Evolutionary conservation across 2,329 filamentous ascomycete genomes (phyloP), one percentile per base, ranked within the genome.

Genomic region (Colletotrichum orchidophilum): DNA sequence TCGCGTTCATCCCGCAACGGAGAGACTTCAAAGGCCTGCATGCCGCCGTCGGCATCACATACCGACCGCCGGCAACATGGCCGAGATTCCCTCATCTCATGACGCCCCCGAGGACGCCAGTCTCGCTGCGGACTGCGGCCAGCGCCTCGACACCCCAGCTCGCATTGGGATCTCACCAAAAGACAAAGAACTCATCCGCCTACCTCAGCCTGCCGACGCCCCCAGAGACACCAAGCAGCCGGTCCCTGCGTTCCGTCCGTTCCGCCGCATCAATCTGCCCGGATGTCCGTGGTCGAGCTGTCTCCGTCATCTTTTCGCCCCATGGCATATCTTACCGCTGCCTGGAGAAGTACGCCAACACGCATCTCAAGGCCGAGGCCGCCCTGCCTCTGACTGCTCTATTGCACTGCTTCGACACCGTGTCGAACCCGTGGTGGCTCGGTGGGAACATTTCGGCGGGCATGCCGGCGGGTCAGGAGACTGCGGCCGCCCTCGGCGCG

Each of bases 31-130:
- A 87, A 8, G 87, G 88, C 3, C 76, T 92, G 0, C 91, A 93
- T 76, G 88, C 89, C 68, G 92, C 91, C 12, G 87, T 94, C 73
- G 92, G 90, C 15, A 92, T 94, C 74, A 94, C 92, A 1, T 94
- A 94, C 77, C 87, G 87, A 21, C 87, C 91, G 24, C 89, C 91
- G 1, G 75, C 80, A 12, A 78, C 76, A 2, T 70, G 70, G 13
- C 73, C 71, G 2, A 74, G 72, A 39, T 76, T 76, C 33, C 62
- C 65, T 35, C 60, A 62, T 21, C 62, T 65, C 8, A 24, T 62
- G 9, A 72, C 72, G 39, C 64, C 73, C 5, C 65, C 72, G 5
- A 35, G 31, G 27, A 73, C 70, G 7, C 72, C 82, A 77, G 54
- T 81, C 78, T 35, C 53, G 54, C 73, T 55, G 70, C 42, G 66